Conservation (phyloP, 208 protist species). For the Herpetomonas samuelpessoai region DNA sequence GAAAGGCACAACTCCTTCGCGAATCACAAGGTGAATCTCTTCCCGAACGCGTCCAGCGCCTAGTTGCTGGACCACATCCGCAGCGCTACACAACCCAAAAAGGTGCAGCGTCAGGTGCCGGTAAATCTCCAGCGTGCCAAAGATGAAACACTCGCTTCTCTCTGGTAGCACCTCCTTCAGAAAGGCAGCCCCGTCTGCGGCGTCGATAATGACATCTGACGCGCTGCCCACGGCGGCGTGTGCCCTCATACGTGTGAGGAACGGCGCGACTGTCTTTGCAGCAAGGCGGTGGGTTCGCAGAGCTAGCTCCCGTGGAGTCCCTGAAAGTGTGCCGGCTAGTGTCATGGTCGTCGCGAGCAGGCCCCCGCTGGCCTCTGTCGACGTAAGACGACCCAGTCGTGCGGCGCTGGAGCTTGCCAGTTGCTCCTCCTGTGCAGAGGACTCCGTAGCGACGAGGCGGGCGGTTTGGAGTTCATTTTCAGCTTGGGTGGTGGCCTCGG, state of each 20-base stretch:
- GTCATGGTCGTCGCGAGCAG: background rate
- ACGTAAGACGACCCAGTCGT: background rate
- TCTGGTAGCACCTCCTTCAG: background rate
- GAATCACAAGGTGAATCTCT: background rate
- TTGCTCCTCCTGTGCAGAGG: background rate
- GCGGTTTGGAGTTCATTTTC: background rate
- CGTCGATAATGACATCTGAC: constrained; percentile 7
- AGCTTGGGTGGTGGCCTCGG: background rate
- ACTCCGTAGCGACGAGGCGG: background rate
- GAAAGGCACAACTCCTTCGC: constrained; percentile 1
- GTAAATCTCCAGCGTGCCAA: constrained; percentile 24
- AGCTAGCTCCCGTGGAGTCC: background rate
- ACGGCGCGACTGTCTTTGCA: constrained; percentile 14
- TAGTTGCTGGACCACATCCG: constrained; percentile 4
- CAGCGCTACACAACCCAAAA: constrained; percentile 10
- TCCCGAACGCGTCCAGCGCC: background rate
- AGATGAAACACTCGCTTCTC: constrained; percentile 2
- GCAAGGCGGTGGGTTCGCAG: constrained; percentile 14
- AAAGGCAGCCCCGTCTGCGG: background rate
- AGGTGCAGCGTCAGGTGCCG: constrained; percentile 16
- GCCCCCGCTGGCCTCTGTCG: background rate
- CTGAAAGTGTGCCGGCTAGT: background rate
- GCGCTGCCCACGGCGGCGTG: constrained; percentile 14
- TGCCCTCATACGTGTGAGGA: constrained; percentile 18
- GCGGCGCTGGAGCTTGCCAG: background rate